Percentiles rank a stretch among this genome's conserved stretches.
These are phyloP conservation scores for Ramaria sp. DNA, from an alignment of 768 basidiomycete genomes.

Conservation along the genomic window DNA sequence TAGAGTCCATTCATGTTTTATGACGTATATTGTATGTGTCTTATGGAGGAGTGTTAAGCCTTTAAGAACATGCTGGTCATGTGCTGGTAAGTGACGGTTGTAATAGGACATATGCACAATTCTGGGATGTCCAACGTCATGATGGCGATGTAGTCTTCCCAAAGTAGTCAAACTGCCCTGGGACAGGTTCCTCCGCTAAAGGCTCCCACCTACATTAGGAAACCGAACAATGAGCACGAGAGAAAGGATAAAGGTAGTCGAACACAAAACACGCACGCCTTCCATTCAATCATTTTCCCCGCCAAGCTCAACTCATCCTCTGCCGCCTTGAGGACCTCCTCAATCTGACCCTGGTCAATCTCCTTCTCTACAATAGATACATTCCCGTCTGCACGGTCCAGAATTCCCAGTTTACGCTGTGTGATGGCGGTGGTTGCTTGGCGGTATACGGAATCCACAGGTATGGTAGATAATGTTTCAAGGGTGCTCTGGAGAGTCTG, in stretches of 20 bases:
- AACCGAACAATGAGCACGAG: slow-evolving; percentile 7
- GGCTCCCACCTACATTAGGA: slow-evolving; percentile 66
- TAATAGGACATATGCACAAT: not conserved
- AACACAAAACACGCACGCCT: slow-evolving; percentile 55
- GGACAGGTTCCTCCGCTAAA: slow-evolving; percentile 67
- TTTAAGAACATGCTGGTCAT: too few relatives aligned
- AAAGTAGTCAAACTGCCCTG: slow-evolving; percentile 84
- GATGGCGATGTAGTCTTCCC: slow-evolving; percentile 30
- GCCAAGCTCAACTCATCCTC: slow-evolving; percentile 70
- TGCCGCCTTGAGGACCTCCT: slow-evolving; percentile 76
- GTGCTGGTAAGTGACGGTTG: not conserved
- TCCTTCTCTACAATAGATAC: slow-evolving; percentile 58
- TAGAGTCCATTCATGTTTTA: not conserved
- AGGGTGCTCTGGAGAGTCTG: slow-evolving; percentile 75
- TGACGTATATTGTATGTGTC: not conserved
- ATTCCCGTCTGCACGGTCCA: slow-evolving; percentile 60
- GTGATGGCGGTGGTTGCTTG: slow-evolving; percentile 82
- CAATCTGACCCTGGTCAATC: slow-evolving; percentile 78
- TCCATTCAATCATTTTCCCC: slow-evolving; percentile 87
- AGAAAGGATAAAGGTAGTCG: not conserved
- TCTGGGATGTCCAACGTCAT: not conserved
- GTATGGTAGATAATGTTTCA: slow-evolving; percentile 53
- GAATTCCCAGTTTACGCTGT: slow-evolving; percentile 64
- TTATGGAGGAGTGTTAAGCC: too few relatives aligned
- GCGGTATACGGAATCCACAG: slow-evolving; percentile 78